A percentile compares a stretch with the other conserved stretches of the same genome.
Evolutionary conservation across 805 yeast genomes (phyloP).

Genomic region (Sugiyamaella mastotermitis): DNA sequence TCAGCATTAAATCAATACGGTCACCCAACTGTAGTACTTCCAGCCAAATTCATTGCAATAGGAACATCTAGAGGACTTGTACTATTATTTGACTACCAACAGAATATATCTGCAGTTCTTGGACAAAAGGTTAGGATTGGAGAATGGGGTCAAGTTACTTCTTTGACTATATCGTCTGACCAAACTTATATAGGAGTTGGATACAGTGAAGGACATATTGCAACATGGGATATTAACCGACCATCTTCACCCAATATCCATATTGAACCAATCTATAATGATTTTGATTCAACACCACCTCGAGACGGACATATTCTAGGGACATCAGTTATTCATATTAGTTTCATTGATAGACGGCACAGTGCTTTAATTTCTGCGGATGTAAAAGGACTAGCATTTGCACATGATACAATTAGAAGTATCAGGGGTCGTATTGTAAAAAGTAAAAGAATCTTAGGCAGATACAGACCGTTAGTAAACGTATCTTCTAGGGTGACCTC

Average conservation of each 20-base stretch:
- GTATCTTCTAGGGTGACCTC: constrained; percentile 23
- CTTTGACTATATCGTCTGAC: constrained; percentile 59
- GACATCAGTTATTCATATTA: constrained; percentile 38
- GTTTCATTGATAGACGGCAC: constrained; percentile 45
- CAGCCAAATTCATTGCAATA: constrained; percentile 34
- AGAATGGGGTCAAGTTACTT: constrained; percentile 44
- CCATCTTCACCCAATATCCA: constrained; percentile 27
- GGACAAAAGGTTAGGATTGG: constrained; percentile 28
- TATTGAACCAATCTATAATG: constrained; percentile 26
- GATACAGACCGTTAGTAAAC: constrained; percentile 21
- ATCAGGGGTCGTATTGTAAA: constrained; percentile 45
- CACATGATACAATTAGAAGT: constrained; percentile 58
- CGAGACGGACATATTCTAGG: constrained; percentile 34
- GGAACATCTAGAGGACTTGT: constrained; percentile 69
- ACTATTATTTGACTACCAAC: constrained; percentile 63
- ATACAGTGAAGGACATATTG: constrained; percentile 54
- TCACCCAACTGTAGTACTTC: constrained; percentile 41
- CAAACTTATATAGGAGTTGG: constrained; percentile 68
- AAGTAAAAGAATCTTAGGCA: constrained; percentile 50
- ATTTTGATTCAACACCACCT: constrained; percentile 2
- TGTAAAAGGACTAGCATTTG: constrained; percentile 48
- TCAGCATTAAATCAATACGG: constrained; percentile 40
- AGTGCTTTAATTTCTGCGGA: constrained; percentile 55
- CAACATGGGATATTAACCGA: constrained; percentile 57
- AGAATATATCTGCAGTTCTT: constrained; percentile 44